Conservation (phyloP, 768 basidiomycete species). For the Calocybe gangraenosa region DNA sequence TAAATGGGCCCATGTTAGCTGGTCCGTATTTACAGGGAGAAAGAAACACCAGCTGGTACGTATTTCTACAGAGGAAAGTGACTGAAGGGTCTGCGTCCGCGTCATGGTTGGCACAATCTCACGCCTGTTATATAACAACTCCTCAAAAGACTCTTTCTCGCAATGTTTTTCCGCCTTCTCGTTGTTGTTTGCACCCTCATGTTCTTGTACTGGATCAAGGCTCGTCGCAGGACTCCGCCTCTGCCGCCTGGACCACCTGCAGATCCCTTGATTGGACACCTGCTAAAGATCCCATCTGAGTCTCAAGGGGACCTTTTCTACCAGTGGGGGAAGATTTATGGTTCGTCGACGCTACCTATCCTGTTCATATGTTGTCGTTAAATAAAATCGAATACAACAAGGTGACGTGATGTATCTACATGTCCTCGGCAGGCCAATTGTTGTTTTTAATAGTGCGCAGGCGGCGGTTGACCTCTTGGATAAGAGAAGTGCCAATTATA, state of each 20-base stretch:
- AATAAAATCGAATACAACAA: not conserved
- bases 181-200: not conserved
- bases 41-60: no score
- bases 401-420: slow-evolving; percentile 18
- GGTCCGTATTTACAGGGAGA: no score
- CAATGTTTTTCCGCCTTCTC: no score
- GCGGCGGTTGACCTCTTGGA: slow-evolving; percentile 21
- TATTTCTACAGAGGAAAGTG: no score
- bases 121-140: no score
- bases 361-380: not conserved
- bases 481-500: slow-evolving; percentile 18
- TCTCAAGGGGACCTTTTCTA: slow-evolving; percentile 1
- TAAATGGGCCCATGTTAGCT: no score
- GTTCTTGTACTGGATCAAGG: not conserved
- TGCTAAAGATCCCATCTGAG: not conserved
- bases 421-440: slow-evolving; percentile 19
- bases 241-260: slow-evolving; percentile 9
- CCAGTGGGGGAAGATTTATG: slow-evolving; percentile 6
- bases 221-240: not conserved
- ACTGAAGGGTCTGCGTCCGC: no score
- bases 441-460: slow-evolving; percentile 19
- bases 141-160: no score
- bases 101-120: no score
- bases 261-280: slow-evolving; percentile 9
- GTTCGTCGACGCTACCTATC: not conserved